Conservation (phyloP, 73 alveolate genomes). For the Symbiodinium natans region DNA sequence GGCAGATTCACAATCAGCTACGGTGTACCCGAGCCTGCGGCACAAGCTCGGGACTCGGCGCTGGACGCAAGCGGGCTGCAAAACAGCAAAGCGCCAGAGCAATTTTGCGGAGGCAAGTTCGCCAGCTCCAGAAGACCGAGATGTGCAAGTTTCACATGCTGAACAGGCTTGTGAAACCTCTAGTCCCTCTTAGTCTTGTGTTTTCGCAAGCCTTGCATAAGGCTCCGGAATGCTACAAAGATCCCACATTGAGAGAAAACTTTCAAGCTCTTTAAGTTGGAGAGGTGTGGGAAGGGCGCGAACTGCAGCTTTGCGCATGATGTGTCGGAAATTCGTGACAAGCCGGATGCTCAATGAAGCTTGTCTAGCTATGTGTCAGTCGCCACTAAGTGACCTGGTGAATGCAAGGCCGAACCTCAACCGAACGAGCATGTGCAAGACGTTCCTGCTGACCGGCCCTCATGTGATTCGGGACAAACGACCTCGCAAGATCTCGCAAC, state of each 20-base stretch:
- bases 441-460: slow-evolving; percentile 24
- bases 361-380: background rate
- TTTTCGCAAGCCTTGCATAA: too few relatives aligned
- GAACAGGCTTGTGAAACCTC: background rate
- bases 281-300: slow-evolving; percentile 67
- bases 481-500: background rate
- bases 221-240: too few relatives aligned
- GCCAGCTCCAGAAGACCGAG: slow-evolving; percentile 68
- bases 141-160: slow-evolving; percentile 59
- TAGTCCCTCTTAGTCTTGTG: too few relatives aligned
- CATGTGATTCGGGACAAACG: background rate
- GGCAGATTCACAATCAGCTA: background rate
- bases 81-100: too few relatives aligned
- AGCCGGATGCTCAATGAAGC: background rate
- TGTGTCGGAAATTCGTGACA: slow-evolving; percentile 32
- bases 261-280: too few relatives aligned
- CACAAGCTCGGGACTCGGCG: background rate
- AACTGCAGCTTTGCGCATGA: slow-evolving; percentile 63
- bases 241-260: too few relatives aligned
- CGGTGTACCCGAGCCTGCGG: background rate
- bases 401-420: slow-evolving; percentile 56
- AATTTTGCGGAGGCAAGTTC: slow-evolving; percentile 52
- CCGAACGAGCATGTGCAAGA: slow-evolving; percentile 89
- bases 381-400: too few relatives aligned
- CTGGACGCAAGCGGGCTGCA: too few relatives aligned